phyloP scores from a whole-genome alignment of 805 yeast genomes.

The Teunomyces atbi region DNA sequence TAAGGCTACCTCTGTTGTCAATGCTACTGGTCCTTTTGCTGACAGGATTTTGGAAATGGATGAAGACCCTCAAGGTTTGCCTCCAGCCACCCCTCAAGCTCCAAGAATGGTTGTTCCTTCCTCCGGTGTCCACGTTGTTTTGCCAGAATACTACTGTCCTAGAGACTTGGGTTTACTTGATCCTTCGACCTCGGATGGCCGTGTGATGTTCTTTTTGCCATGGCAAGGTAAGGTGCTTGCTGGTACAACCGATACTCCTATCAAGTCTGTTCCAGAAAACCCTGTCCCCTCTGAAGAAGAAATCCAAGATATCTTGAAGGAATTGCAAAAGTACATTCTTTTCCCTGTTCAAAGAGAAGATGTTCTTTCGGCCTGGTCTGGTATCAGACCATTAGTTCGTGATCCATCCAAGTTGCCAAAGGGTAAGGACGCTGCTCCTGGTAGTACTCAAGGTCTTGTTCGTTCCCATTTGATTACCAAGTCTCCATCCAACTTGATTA shows the following conservation, averaged over 20 bases:
- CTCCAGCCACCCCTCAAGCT: constrained; percentile 48
- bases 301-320: constrained; percentile 80
- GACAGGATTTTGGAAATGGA: constrained; percentile 88
- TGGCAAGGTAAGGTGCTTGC: constrained; percentile 97
- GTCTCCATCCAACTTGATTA: constrained; percentile 72
- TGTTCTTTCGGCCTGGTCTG: constrained; percentile 94
- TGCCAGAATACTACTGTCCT: constrained; percentile 92
- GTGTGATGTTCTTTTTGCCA: constrained; percentile 95
- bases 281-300: constrained; percentile 89
- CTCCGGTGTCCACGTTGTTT: constrained; percentile 87
- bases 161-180: constrained; percentile 83
- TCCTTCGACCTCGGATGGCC: constrained; percentile 90
- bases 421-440: constrained; percentile 37
- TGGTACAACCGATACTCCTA: constrained; percentile 93
- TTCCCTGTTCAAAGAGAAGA: constrained; percentile 88
- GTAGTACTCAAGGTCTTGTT: constrained; percentile 81
- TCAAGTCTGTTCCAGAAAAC: constrained; percentile 63
- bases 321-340: constrained; percentile 84
- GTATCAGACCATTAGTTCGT: constrained; percentile 90
- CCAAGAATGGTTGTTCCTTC: constrained; percentile 92
- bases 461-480: constrained; percentile 81
- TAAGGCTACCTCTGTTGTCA: constrained; percentile 72
- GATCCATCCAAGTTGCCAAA: constrained; percentile 61
- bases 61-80: constrained; percentile 60
- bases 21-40: constrained; percentile 94